Conservation (phyloP, 1,139 yeast genomes). For the Kluyveromyces marxianus region DNA sequence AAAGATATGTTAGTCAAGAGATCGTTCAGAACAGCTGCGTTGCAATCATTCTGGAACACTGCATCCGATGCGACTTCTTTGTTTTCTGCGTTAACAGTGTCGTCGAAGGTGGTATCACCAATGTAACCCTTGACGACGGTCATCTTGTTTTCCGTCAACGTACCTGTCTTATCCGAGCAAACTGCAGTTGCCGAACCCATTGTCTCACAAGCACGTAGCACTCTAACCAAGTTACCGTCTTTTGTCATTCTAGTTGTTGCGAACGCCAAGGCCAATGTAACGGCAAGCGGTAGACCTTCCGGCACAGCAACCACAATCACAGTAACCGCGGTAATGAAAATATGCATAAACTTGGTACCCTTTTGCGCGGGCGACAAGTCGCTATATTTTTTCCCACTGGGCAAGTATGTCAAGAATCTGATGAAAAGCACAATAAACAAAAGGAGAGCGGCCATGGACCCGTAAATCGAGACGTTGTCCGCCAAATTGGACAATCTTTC, state of each 20-base stretch:
- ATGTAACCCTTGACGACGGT: constrained; percentile 71
- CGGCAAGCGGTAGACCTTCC: constrained; percentile 95
- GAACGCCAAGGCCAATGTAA: constrained; percentile 90
- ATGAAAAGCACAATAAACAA: constrained; percentile 73
- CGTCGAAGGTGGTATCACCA: constrained; percentile 38
- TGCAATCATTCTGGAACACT: constrained; percentile 32
- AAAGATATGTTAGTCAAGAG: constrained; percentile 57
- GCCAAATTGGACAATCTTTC: constrained; percentile 75
- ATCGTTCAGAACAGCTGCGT: constrained; percentile 32
- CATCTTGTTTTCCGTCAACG: constrained; percentile 90
- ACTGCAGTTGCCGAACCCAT: constrained; percentile 98
- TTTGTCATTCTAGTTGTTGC: constrained; percentile 98
- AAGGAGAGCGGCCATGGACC: constrained; percentile 73
- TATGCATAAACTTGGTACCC: constrained; percentile 77
- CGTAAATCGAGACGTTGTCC: constrained; percentile 89
- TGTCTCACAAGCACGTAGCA: constrained; percentile 88
- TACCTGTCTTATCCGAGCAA: constrained; percentile 96
- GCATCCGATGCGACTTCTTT: constrained; percentile 22
- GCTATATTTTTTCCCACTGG: constrained; percentile 43
- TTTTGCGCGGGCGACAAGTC: constrained; percentile 56
- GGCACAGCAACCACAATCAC: constrained; percentile 97
- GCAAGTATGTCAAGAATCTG: constrained; percentile 63
- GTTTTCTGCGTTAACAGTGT: constrained; percentile 14
- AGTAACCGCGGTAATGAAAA: constrained; percentile 85
- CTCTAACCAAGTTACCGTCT: constrained; percentile 93